Conservation (phyloP, 2,329 filamentous ascomycete genomes). For the Exophiala sideris region DNA sequence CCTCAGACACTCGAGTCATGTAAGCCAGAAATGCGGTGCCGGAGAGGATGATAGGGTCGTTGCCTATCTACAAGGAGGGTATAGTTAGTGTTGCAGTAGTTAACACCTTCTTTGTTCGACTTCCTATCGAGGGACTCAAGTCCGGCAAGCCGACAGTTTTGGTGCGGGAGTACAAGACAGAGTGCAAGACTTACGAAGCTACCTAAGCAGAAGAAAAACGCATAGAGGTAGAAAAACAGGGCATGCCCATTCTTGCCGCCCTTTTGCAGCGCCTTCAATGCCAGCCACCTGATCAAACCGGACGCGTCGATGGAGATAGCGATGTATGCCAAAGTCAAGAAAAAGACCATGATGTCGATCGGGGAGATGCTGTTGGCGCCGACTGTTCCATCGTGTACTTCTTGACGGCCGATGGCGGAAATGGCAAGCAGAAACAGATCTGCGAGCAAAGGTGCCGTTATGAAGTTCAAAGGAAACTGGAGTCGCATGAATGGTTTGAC, state of each 20-base stretch:
- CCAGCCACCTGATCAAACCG: slow-evolving; percentile 66
- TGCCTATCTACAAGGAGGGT: slow-evolving; percentile 52
- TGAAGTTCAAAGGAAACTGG: slow-evolving; percentile 64
- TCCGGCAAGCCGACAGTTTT: no score
- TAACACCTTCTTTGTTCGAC: no score
- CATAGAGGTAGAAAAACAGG: slow-evolving; percentile 70
- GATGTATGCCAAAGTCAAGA: slow-evolving; percentile 70
- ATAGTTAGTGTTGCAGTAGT: no score
- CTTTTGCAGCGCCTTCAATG: slow-evolving; percentile 66
- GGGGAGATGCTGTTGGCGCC: slow-evolving; percentile 65
- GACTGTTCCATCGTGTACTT: slow-evolving; percentile 67
- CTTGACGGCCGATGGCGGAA: slow-evolving; percentile 61
- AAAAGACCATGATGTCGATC: slow-evolving; percentile 72
- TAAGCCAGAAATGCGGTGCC: slow-evolving; percentile 73
- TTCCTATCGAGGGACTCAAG: no score
- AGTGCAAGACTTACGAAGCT: slow-evolving; percentile 42
- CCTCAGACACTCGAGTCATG: slow-evolving; percentile 71
- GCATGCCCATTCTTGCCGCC: slow-evolving; percentile 65
- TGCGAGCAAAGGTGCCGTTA: slow-evolving; percentile 67
- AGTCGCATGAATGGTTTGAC: slow-evolving; percentile 48
- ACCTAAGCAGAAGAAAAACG: slow-evolving; percentile 67
- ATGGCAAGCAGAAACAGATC: slow-evolving; percentile 70
- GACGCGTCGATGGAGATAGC: slow-evolving; percentile 75
- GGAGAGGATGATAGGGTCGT: slow-evolving; percentile 71
- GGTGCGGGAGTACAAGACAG: no score